Base-by-base conservation (phyloP, 2,329 filamentous ascomycete genomes). In the Ophiocordyceps camponoti-saundersi region DNA sequence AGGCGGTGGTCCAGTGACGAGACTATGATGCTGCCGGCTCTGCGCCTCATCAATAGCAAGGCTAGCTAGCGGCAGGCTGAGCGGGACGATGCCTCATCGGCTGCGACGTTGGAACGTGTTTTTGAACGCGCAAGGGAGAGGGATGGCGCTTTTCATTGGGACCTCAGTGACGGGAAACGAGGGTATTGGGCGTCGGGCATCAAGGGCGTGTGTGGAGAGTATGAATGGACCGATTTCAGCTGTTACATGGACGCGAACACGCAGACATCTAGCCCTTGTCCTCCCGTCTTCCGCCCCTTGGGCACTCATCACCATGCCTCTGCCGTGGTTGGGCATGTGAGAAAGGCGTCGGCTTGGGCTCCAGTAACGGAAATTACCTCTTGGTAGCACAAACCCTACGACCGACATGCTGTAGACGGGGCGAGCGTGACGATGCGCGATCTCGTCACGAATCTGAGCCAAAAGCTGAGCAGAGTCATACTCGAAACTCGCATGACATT, bases 1-100 rank as follows among this genome's bases (percentile, higher is more conserved):
- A 42, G 20, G 48, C 30, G 29, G n/a, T 18, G 42, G 34, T 42
- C 49, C 48, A 45, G 49, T 45, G 46, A 51, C 48, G 40, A 34
- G 45, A 20, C 42, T 3, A 30, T 20, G 29, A 46, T 47, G 48
- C 44, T 26, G 45, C 21, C 47, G 18, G 10, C 20, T 41, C 44
- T 46, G 26, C 45, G 36, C 18, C 11, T 32, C 29, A 42, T 42
- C 16, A 36, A 42, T 20, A 13, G 23, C 23, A 39, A 16, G 16
- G n/a, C 34, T n/a, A 39, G 20, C 34, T 42, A 23, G 39, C 26
- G 29, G 22, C 36, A 29, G 44, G 47, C 20, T 29, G 42, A 40
- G 36, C 29, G 36, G 40, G 39, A 39, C 20, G 16, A 10, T 39
- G 36, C 34, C 32, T 32, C 15, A 29, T 23, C 36, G 42, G 45